phyloP scores from a whole-genome alignment of 208 protist species.

The Porcisia hertigi region DNA sequence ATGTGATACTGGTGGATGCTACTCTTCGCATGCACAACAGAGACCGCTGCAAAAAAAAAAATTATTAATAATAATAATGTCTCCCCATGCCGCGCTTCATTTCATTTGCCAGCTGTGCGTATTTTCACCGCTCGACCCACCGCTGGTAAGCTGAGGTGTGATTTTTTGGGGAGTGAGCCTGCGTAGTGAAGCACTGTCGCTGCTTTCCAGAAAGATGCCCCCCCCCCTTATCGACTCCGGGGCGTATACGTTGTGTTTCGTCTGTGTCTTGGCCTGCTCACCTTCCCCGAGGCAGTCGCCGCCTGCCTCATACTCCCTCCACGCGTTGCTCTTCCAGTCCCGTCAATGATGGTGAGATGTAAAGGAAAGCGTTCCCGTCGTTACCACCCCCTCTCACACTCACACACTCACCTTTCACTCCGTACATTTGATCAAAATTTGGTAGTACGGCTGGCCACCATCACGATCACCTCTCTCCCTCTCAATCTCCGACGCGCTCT shows the following conservation, averaged over 20 bases:
- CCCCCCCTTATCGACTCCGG: not conserved
- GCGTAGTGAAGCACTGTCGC: not conserved
- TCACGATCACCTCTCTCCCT: too few species aligned
- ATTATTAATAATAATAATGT: not conserved
- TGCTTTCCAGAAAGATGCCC: not conserved
- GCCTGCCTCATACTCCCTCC: too few species aligned
- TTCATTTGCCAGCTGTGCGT: not conserved
- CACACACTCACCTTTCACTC: not conserved
- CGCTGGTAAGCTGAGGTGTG: not conserved
- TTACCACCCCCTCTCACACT: too few species aligned
- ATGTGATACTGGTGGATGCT: not conserved
- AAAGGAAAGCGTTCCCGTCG: too few species aligned
- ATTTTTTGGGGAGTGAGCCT: not conserved
- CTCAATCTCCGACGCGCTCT: too few species aligned
- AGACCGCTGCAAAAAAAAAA: not conserved
- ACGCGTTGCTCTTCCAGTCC: too few species aligned
- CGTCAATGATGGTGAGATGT: too few species aligned
- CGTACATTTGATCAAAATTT: too few species aligned
- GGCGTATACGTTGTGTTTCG: not conserved
- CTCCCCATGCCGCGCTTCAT: not conserved
- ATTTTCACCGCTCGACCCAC: not conserved
- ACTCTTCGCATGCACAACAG: not conserved
- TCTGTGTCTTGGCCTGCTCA: not conserved
- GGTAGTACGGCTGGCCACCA: too few species aligned
- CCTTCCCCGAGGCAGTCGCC: too few species aligned